These are phyloP conservation scores for Puccinia horiana DNA, from an alignment of 1,284 basidiomycete genomes.

Conservation along the genomic window DNA sequence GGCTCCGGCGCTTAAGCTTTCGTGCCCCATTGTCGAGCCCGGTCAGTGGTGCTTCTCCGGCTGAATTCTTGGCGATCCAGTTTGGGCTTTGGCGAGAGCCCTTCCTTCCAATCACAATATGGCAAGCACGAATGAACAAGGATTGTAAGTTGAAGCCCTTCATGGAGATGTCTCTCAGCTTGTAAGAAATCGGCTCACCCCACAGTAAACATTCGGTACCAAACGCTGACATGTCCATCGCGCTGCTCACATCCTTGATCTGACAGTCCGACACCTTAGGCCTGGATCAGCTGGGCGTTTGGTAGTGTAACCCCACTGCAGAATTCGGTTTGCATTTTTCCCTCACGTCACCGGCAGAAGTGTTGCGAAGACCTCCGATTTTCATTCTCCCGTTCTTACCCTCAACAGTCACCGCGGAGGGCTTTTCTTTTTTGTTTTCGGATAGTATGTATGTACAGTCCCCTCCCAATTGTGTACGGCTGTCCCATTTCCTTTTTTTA, in stretches of 20 bases:
- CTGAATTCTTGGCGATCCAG: neutral
- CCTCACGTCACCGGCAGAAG: neutral
- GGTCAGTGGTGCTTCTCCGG: neutral
- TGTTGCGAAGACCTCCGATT: neutral
- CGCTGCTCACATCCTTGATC: neutral
- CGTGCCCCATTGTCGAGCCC: conserved; percentile 6
- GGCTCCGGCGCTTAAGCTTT: neutral
- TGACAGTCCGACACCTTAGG: neutral
- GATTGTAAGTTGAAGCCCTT: neutral
- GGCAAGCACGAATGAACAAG: neutral
- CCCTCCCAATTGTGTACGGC: no score
- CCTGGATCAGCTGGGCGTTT: neutral
- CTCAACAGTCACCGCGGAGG: no score
- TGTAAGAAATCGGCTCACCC: neutral
- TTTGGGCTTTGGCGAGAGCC: neutral
- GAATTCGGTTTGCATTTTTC: neutral
- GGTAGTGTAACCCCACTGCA: neutral
- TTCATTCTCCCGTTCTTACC: neutral
- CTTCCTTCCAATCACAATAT: neutral
- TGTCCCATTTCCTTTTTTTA: no score
- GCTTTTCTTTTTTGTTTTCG: no score
- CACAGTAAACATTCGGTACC: neutral
- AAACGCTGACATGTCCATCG: neutral
- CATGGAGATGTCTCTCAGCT: neutral
- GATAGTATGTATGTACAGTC: no score